Base-by-base conservation (phyloP, 345 rosid genomes). In the Citrus hindsii region DNA sequence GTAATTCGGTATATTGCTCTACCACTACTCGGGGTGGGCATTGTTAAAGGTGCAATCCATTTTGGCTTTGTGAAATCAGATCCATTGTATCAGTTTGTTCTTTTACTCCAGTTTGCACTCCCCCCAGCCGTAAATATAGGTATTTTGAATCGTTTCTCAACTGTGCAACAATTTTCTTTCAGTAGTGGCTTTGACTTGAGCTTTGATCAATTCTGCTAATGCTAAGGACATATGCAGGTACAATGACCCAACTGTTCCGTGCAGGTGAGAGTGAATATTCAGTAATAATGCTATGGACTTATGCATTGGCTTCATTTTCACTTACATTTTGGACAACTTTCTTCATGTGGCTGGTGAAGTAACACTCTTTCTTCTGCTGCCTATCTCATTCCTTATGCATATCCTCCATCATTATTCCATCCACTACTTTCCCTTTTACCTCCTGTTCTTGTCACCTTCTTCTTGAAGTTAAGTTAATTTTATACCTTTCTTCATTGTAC, bases 51-150 rank as follows among this genome's bases (percentile, higher is more conserved):
- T 10, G 89, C 89, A 40, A 35, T 63, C 21, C 77, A 62, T 37
- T 72, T 84, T 21, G 88, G 87, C 13, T 2, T 84, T 33, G 84
- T 87, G 71, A 69, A 69, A 19, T 62, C 82, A 18, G 85, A 90
- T 79, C 79, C 86, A 4, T 69, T 86, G 28, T 90, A 84, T 69
- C 89, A 80, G 51, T 87, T 90, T 53, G 73, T 86, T 76, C 93
- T 88, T 78, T 77, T 90, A 68, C 83, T 88, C 66, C 92, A 90
- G 58, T 88, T 71, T 77, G 89, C 90, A 1, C 74, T 88, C 61
- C 92, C 90, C 16, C 92, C 88, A 9, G 93, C 89, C 51, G 51
- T 90, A 80, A 85, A 74, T 65, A 81, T 88, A 58, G 89, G 93
- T 88, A 76, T n/a, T 62, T 28, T 6, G 35, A 66, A 66, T 66